A percentile compares a stretch with the other conserved stretches of the same genome.
These are phyloP conservation scores for Coniosporium tulheliwenetii DNA, from an alignment of 2,329 filamentous ascomycete genomes.

Conservation along the genomic window DNA sequence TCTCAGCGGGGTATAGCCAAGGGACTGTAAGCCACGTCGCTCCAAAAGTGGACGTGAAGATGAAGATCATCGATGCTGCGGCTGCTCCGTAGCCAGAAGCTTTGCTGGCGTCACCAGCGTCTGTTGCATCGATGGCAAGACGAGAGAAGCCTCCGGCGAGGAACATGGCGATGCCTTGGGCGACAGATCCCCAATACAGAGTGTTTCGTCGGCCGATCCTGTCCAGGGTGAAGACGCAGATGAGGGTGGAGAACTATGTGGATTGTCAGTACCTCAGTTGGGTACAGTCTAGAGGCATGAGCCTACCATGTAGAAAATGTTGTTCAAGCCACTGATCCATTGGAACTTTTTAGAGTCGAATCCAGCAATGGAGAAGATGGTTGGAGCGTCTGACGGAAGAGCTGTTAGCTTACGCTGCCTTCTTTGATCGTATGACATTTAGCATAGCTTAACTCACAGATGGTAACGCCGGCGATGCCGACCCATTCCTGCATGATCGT, in stretches of 20 bases:
- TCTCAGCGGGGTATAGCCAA: slow-evolving; percentile 18
- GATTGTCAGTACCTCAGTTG: neutral
- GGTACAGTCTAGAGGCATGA: neutral
- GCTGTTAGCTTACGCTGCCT: slow-evolving; percentile 5
- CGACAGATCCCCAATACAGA: slow-evolving; percentile 18
- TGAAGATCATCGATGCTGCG: slow-evolving; percentile 3
- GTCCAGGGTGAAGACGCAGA: slow-evolving; percentile 20
- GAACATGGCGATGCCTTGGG: slow-evolving; percentile 17
- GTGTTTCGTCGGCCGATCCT: slow-evolving; percentile 17
- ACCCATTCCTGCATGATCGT: slow-evolving; percentile 23
- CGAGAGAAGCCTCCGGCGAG: slow-evolving; percentile 15
- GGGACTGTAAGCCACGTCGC: slow-evolving; percentile 36
- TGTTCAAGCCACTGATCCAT: slow-evolving; percentile 25
- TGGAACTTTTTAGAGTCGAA: slow-evolving; percentile 19
- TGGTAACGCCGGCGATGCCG: slow-evolving; percentile 17
- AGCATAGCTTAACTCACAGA: slow-evolving; percentile 13
- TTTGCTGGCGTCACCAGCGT: neutral
- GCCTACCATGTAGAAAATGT: slow-evolving; percentile 15
- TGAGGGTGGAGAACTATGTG: slow-evolving; percentile 11
- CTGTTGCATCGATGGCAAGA: slow-evolving; percentile 10
- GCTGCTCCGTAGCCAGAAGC: neutral
- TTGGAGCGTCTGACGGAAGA: slow-evolving; percentile 1
- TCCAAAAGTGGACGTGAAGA: slow-evolving; percentile 34
- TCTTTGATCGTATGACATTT: slow-evolving; percentile 1
- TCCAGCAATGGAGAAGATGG: slow-evolving; percentile 17